Percentiles rank a stretch among this genome's conserved stretches.
These are phyloP conservation scores for Phytopythium chamaehyphon DNA, from an alignment of 352 stramenopile genomes.

Conservation along the genomic window DNA sequence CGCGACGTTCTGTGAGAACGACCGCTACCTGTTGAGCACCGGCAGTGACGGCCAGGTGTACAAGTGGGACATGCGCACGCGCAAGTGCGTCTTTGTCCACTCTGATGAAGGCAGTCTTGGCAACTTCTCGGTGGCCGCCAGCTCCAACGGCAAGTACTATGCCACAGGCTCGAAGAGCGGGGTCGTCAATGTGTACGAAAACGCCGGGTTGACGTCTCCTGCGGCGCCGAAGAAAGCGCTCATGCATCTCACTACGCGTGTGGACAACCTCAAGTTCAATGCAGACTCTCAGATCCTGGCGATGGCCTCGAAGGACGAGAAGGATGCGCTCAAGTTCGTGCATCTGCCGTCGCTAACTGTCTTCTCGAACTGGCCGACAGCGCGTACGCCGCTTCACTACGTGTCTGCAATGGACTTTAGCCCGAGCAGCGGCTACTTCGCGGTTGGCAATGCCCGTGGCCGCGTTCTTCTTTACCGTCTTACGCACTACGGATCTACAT, in stretches of 20 bases:
- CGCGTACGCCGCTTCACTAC: constrained; percentile 95
- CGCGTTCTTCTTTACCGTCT: constrained; percentile 96
- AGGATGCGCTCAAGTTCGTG: constrained; percentile 94
- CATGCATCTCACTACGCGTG: constrained; percentile 95
- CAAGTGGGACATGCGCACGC: constrained; percentile 92
- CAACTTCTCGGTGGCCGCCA: constrained; percentile 78
- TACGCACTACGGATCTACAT: constrained; percentile 91
- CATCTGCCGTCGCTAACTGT: constrained; percentile 94
- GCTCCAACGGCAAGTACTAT: constrained; percentile 62
- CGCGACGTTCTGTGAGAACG: constrained; percentile 90
- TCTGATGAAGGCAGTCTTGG: constrained; percentile 83
- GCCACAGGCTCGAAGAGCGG: constrained; percentile 95
- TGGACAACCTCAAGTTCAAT: constrained; percentile 91
- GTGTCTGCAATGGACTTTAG: constrained; percentile 96
- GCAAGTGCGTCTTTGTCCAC: constrained; percentile 75
- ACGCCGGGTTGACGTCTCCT: constrained; percentile 38
- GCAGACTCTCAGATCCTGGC: constrained; percentile 92
- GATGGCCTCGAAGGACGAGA: constrained; percentile 89
- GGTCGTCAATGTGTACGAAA: constrained; percentile 97
- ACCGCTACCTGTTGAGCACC: constrained; percentile 91
- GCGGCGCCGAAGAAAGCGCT: constrained; percentile 90
- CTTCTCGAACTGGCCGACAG: constrained; percentile 98
- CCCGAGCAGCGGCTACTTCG: constrained; percentile 91
- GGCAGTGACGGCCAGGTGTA: constrained; percentile 96
- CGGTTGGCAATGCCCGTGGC: constrained; percentile 95